Evolutionary conservation across 208 protist species (phyloP).

Genomic region (Leishmania tarentolae): DNA sequence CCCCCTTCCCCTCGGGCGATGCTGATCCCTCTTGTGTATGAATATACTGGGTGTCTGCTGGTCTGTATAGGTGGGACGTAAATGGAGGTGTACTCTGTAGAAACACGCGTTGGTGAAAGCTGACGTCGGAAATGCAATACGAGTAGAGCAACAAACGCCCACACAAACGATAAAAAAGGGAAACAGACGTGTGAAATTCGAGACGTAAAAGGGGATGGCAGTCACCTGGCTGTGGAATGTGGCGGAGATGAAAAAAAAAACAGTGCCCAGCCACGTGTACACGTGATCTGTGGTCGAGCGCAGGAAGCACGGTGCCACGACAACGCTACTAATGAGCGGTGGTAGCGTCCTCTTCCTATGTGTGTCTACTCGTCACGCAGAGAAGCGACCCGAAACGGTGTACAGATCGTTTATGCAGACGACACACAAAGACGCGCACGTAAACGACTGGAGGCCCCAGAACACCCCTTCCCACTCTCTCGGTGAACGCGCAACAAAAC

Average conservation of each 20-base stretch:
- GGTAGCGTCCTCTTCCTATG: neutral
- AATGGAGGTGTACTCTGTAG: neutral
- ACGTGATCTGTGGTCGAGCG: no score
- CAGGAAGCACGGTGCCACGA: no score
- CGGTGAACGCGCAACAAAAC: neutral
- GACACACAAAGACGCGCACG: no score
- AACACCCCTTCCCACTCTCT: no score
- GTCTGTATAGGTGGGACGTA: neutral
- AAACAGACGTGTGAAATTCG: neutral
- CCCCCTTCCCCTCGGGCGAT: neutral
- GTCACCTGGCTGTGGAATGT: neutral
- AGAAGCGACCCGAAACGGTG: neutral
- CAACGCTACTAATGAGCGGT: no score
- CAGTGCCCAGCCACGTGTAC: no score
- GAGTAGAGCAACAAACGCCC: no score
- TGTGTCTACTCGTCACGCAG: neutral
- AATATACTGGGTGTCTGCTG: neutral
- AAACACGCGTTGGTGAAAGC: neutral
- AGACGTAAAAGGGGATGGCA: neutral
- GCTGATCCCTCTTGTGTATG: neutral
- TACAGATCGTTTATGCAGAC: neutral
- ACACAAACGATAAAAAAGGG: neutral
- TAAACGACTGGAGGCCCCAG: no score
- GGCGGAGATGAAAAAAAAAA: neutral
- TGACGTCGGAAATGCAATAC: neutral